Percentiles rank a stretch among this genome's conserved stretches.
These are phyloP conservation scores for Knufia fluminis DNA, from an alignment of 2,329 filamentous ascomycete species.

Conservation along the genomic window DNA sequence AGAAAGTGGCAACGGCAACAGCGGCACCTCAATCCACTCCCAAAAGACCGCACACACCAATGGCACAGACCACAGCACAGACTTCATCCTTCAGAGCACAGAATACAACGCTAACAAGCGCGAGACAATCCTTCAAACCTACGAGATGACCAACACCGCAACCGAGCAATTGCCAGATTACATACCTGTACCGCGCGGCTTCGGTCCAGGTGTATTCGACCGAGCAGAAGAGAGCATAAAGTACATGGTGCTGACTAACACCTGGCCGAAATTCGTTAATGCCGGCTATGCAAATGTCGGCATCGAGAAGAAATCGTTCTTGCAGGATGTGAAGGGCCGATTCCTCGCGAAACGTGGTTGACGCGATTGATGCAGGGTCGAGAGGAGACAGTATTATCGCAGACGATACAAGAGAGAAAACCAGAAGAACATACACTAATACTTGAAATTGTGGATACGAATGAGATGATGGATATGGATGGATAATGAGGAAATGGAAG, in stretches of 20 bases:
- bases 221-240: constrained; percentile 52
- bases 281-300: constrained; percentile 22
- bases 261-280: constrained; percentile 45
- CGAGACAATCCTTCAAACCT: constrained; percentile 11
- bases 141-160: constrained; percentile 23
- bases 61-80: constrained; percentile 4
- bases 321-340: neutral
- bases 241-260: constrained; percentile 59
- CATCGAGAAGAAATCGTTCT: constrained; percentile 8
- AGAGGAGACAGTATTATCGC: too few relatives aligned
- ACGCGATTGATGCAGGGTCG: too few relatives aligned
- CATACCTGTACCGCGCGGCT: constrained; percentile 35
- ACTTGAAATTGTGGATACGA: neutral
- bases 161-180: constrained; percentile 26
- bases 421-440: neutral
- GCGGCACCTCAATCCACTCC: constrained; percentile 13
- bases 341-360: neutral
- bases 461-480: neutral
- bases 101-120: neutral
- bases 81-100: constrained; percentile 11
- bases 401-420: too few relatives aligned
- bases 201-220: constrained; percentile 49
- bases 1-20: constrained; percentile 13
- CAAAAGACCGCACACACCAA: constrained; percentile 1
- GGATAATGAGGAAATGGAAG: neutral